Conservation (phyloP, 2,329 filamentous ascomycete genomes). For the Cladosporium sphaerospermum region DNA sequence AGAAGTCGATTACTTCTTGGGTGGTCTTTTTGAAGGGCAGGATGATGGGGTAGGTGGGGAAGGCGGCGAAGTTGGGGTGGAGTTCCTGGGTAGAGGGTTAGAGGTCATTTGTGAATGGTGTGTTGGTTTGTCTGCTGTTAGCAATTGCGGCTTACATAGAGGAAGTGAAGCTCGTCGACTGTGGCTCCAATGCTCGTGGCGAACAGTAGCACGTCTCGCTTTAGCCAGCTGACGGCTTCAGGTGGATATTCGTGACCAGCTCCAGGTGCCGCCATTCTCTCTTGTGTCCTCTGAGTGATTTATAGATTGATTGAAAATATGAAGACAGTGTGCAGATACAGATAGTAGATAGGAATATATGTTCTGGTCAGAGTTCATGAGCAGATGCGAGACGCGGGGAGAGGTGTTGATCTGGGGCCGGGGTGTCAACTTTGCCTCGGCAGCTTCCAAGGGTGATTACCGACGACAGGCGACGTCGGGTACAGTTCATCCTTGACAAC, state of each 20-base stretch:
- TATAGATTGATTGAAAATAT: no score
- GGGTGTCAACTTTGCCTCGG: no score
- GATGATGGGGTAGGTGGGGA: slow-evolving; percentile 81
- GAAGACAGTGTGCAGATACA: no score
- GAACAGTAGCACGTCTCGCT: slow-evolving; percentile 84
- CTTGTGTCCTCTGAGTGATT: no score
- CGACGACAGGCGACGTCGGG: no score
- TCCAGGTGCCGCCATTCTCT: slow-evolving; percentile 37
- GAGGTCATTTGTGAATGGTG: not conserved
- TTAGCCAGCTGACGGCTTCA: slow-evolving; percentile 73
- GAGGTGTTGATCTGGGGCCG: no score
- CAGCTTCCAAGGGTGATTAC: no score
- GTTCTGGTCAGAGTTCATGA: no score
- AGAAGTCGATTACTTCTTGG: slow-evolving; percentile 79
- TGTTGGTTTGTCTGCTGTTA: not conserved
- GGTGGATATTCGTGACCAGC: slow-evolving; percentile 74
- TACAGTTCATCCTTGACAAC: no score
- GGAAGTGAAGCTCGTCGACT: slow-evolving; percentile 83
- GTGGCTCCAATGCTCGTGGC: slow-evolving; percentile 82
- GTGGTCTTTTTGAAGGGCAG: slow-evolving; percentile 74
- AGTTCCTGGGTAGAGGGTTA: slow-evolving; percentile 58
- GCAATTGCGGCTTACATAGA: slow-evolving; percentile 60
- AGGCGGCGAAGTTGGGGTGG: slow-evolving; percentile 77
- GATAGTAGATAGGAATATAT: no score
- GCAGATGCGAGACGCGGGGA: no score